Percentiles rank a stretch among this genome's conserved stretches.
phyloP scores from a whole-genome alignment of 768 basidiomycete genomes.

The Pisolithus sp. region DNA sequence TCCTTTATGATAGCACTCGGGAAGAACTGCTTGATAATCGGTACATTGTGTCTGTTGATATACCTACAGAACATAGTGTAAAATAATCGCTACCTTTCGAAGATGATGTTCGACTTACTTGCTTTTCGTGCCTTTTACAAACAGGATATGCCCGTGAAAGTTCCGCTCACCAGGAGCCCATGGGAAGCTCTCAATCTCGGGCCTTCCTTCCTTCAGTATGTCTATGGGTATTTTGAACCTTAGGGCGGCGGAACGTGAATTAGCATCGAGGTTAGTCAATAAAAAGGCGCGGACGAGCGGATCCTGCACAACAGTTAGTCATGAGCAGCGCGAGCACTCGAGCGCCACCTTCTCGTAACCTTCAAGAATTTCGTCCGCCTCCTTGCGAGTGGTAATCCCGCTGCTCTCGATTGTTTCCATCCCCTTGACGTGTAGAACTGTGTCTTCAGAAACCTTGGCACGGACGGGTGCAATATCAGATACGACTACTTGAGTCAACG shows the following conservation, averaged over 20 bases:
- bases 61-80: constrained; percentile 39
- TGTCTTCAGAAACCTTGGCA: constrained; percentile 54
- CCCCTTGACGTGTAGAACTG: constrained; percentile 54
- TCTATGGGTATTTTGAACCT: constrained; percentile 71
- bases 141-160: constrained; percentile 58
- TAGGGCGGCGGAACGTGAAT: constrained; percentile 29
- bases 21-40: constrained; percentile 61
- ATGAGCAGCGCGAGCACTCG: not conserved
- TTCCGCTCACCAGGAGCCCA: constrained; percentile 48
- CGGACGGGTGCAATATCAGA: constrained; percentile 78
- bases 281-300: constrained; percentile 73
- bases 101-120: constrained; percentile 35
- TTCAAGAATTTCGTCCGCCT: constrained; percentile 61
- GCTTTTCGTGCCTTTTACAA: constrained; percentile 77
- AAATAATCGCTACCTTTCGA: not conserved
- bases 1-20: constrained; percentile 56
- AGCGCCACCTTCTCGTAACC: constrained; percentile 54
- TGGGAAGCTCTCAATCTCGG: constrained; percentile 73
- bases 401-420: constrained; percentile 70
- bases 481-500: constrained; percentile 56
- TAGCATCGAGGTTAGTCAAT: constrained; percentile 65
- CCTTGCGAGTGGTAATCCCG: constrained; percentile 52
- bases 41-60: constrained; percentile 67
- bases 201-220: constrained; percentile 54
- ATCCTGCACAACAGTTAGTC: constrained; percentile 45